Percentiles rank a stretch among this genome's conserved stretches.
These are phyloP conservation scores for Halophytophthora polymorphica DNA, from an alignment of 352 stramenopile genomes.

Conservation along the genomic window DNA sequence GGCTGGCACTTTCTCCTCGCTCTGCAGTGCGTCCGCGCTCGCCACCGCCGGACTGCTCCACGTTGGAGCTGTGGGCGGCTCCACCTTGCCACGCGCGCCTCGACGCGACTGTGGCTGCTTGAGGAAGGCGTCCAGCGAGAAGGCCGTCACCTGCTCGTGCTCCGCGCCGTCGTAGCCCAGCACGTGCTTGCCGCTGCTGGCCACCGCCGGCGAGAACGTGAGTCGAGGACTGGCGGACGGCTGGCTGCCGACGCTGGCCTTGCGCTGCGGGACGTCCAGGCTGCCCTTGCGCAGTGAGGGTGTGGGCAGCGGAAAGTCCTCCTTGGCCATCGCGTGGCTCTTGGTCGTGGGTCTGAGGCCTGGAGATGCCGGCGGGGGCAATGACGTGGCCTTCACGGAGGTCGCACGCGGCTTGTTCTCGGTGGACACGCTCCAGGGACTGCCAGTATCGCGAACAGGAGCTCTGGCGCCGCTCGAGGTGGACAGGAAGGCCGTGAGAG, in stretches of 20 bases:
- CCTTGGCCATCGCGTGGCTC: not conserved
- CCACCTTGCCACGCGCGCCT: constrained; percentile 10
- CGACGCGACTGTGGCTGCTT: constrained; percentile 36
- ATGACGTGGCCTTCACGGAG: not conserved
- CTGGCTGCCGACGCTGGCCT: constrained; percentile 26
- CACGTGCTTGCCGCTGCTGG: constrained; percentile 28
- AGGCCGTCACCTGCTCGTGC: constrained; percentile 39
- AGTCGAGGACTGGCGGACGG: constrained; percentile 31
- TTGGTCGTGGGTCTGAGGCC: constrained; percentile 2
- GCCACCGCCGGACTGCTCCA: constrained; percentile 19
- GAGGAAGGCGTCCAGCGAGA: constrained; percentile 65
- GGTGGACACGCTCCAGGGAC: constrained; percentile 14
- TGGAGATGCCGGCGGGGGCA: constrained; percentile 1
- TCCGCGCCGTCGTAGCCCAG: constrained; percentile 49
- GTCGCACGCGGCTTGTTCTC: constrained; percentile 3
- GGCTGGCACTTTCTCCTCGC: constrained; percentile 13
- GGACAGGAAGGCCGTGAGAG: constrained; percentile 46
- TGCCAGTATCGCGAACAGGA: constrained; percentile 1
- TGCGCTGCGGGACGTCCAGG: constrained; percentile 21
- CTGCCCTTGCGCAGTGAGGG: constrained; percentile 30
- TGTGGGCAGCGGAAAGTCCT: constrained; percentile 24
- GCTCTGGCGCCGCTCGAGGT: constrained; percentile 6
- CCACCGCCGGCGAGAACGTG: constrained; percentile 14
- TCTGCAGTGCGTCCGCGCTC: not conserved
- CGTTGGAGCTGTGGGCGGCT: constrained; percentile 9